These are phyloP conservation scores for Penicillium sp. DNA, from an alignment of 2,329 filamentous ascomycete genomes.

Conservation along the genomic window DNA sequence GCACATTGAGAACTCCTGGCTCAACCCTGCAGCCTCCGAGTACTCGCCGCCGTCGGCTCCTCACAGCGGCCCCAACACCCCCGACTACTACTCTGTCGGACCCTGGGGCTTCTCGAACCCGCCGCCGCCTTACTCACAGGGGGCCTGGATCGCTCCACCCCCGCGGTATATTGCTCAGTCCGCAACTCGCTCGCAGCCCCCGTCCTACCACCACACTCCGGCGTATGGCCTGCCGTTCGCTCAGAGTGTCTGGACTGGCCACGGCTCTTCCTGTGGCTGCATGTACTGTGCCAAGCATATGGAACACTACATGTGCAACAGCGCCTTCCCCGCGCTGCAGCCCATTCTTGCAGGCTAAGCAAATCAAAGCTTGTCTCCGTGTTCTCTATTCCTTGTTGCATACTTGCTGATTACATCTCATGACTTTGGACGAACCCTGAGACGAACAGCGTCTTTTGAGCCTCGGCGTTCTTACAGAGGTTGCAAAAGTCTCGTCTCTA, in stretches of 20 bases:
- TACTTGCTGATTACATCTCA: slow-evolving; percentile 16
- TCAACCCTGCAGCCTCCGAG: slow-evolving; percentile 56
- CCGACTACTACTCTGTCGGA: slow-evolving; percentile 53
- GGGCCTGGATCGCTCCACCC: slow-evolving; percentile 46
- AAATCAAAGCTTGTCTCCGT: background rate
- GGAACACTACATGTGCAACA: slow-evolving; percentile 56
- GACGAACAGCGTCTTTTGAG: slow-evolving; percentile 10
- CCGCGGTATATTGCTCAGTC: slow-evolving; percentile 44
- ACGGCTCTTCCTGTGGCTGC: slow-evolving; percentile 56
- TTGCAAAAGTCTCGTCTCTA: slow-evolving; percentile 13
- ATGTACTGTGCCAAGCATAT: slow-evolving; percentile 56
- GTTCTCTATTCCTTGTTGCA: slow-evolving; percentile 16
- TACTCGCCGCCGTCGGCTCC: slow-evolving; percentile 58
- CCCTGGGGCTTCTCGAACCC: slow-evolving; percentile 52
- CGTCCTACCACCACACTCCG: slow-evolving; percentile 56
- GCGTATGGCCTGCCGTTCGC: slow-evolving; percentile 55
- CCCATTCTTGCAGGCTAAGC: slow-evolving; percentile 52
- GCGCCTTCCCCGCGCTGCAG: slow-evolving; percentile 53
- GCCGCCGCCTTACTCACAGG: slow-evolving; percentile 47
- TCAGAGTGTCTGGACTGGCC: slow-evolving; percentile 55
- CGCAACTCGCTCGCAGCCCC: slow-evolving; percentile 51
- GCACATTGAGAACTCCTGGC: slow-evolving; percentile 58
- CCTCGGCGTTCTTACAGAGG: slow-evolving; percentile 1
- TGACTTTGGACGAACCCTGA: slow-evolving; percentile 22
- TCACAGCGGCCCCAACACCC: slow-evolving; percentile 55